phyloP scores from a whole-genome alignment of 805 yeast genomes.

The Candida khao-thaluensis region DNA sequence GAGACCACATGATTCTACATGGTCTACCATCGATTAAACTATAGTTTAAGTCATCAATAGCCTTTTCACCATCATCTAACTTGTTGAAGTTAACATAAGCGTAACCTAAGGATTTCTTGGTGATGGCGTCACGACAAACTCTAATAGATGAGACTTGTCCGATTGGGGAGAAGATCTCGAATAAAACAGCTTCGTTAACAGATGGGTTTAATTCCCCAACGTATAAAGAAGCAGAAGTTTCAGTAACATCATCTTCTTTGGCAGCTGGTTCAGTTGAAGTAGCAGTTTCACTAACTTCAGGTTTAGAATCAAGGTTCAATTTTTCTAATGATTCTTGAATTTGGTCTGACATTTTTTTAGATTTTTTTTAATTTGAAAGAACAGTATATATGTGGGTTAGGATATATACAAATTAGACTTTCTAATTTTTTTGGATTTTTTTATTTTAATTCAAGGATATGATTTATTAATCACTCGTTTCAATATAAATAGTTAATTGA shows the following conservation, averaged over 20 bases:
- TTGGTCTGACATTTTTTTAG: conserved; percentile 32
- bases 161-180: conserved; percentile 89
- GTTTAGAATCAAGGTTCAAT: conserved; percentile 42
- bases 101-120: conserved; percentile 95
- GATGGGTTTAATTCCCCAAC: conserved; percentile 95
- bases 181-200: conserved; percentile 91
- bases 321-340: conserved; percentile 48
- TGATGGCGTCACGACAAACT: conserved; percentile 97
- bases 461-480: conserved; percentile 1
- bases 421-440: conserved; percentile 5
- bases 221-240: conserved; percentile 80
- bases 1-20: conserved; percentile 99
- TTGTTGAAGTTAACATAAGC: conserved; percentile 96
- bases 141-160: conserved; percentile 97
- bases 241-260: conserved; percentile 44
- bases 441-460: conserved; percentile 1
- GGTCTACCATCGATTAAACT: conserved; percentile 90
- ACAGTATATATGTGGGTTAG: conserved; percentile 1
- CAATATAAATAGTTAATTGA: background rate
- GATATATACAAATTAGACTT: conserved; percentile 8
- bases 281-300: conserved; percentile 24
- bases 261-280: conserved; percentile 28
- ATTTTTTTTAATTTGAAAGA: conserved; percentile 10
- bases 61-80: conserved; percentile 86
- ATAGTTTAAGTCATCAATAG: conserved; percentile 95